phyloP scores from a whole-genome alignment of 768 basidiomycete species.

The Brasilioporus rufonigricans region DNA sequence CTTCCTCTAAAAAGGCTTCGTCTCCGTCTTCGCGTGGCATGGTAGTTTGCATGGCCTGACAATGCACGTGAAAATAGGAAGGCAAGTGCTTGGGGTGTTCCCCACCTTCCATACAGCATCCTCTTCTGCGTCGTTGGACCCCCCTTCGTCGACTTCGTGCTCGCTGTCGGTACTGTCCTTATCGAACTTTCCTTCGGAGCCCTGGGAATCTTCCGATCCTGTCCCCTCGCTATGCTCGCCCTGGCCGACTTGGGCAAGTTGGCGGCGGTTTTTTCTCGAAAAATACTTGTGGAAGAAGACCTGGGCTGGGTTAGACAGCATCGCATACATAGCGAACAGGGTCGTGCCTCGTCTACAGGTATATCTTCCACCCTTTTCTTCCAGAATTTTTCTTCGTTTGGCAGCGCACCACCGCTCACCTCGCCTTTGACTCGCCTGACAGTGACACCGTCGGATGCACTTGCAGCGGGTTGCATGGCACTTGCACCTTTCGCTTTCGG shows the following conservation, averaged over 20 bases:
- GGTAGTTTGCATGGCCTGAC: constrained; percentile 84
- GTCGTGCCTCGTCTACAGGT: constrained; percentile 78
- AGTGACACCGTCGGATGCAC: constrained; percentile 55
- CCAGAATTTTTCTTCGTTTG: constrained; percentile 80
- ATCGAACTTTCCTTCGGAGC: constrained; percentile 19
- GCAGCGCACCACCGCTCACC: constrained; percentile 41
- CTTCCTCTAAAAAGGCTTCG: constrained; percentile 40
- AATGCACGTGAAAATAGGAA: not conserved
- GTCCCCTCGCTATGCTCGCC: constrained; percentile 27
- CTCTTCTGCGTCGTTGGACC: constrained; percentile 52
- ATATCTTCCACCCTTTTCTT: constrained; percentile 65
- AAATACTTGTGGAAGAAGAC: constrained; percentile 93
- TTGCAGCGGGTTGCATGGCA: constrained; percentile 93
- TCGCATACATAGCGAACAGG: not conserved
- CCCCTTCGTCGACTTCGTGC: constrained; percentile 39
- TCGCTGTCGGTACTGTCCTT: constrained; percentile 22
- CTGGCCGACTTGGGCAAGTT: constrained; percentile 43
- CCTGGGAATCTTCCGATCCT: constrained; percentile 23
- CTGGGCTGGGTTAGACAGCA: constrained; percentile 35
- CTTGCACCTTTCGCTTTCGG: constrained; percentile 68
- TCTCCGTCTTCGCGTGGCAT: constrained; percentile 64
- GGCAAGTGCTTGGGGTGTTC: not conserved
- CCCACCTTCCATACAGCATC: constrained; percentile 87
- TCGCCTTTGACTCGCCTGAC: constrained; percentile 72
- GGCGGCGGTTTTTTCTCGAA: constrained; percentile 60